phyloP scores from a whole-genome alignment of 768 basidiomycete genomes.

The Russula emetica region DNA sequence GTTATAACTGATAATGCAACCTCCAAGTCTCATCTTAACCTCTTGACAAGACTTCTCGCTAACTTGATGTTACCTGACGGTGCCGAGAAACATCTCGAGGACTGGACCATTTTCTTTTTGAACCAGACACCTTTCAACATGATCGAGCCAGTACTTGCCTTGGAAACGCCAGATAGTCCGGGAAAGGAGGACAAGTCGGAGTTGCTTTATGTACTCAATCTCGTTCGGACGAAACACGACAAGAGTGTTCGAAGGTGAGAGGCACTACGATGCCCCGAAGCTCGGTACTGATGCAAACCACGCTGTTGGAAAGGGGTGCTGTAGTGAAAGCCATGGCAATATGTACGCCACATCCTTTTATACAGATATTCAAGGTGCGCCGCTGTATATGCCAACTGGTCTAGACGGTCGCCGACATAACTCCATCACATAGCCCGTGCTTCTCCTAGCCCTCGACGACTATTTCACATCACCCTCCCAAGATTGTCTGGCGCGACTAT shows the following conservation, averaged over 20 bases:
- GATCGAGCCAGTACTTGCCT: conserved; percentile 74
- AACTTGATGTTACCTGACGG: conserved; percentile 99
- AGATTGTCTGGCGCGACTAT: conserved; percentile 84
- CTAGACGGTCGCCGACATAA: conserved; percentile 9
- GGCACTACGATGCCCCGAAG: conserved; percentile 1
- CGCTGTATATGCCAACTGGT: not conserved
- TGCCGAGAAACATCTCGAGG: conserved; percentile 88
- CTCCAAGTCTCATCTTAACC: not conserved
- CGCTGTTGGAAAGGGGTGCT: conserved; percentile 68
- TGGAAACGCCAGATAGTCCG: conserved; percentile 47
- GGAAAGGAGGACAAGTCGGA: conserved; percentile 39
- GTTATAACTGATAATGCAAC: not conserved
- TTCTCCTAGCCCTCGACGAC: conserved; percentile 91
- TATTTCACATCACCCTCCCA: conserved; percentile 88
- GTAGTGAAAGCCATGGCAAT: conserved; percentile 93
- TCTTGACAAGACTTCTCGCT: conserved; percentile 67
- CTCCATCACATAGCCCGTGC: conserved; percentile 62
- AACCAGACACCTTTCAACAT: conserved; percentile 90
- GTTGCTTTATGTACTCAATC: conserved; percentile 81
- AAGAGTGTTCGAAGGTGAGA: conserved; percentile 70
- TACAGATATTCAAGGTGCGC: conserved; percentile 89
- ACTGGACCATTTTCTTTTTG: conserved; percentile 98
- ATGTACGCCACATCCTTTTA: conserved; percentile 88
- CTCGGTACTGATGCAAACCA: not conserved
- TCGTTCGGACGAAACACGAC: conserved; percentile 90